Conservation (phyloP, 352 stramenopile species). For the Phytophthora colocasiae region DNA sequence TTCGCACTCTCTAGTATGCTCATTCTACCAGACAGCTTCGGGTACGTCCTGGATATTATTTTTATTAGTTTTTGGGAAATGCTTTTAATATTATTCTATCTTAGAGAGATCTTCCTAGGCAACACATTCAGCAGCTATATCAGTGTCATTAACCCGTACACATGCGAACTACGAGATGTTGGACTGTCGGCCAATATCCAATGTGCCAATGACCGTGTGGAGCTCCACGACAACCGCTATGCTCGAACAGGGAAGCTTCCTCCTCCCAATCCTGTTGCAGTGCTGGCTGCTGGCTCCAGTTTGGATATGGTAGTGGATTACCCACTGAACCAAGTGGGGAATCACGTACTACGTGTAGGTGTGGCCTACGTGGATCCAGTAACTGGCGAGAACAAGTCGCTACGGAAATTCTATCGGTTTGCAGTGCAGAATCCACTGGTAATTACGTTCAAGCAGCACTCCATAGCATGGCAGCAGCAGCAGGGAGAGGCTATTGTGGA, state of each 20-base stretch:
- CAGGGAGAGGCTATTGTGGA: slow-evolving; percentile 70
- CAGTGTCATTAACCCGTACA: slow-evolving; percentile 92
- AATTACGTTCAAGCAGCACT: slow-evolving; percentile 84
- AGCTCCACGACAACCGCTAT: slow-evolving; percentile 82
- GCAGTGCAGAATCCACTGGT: slow-evolving; percentile 90
- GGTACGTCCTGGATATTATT: slow-evolving; percentile 39
- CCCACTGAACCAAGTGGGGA: slow-evolving; percentile 88
- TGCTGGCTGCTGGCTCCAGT: slow-evolving; percentile 73
- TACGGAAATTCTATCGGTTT: slow-evolving; percentile 94
- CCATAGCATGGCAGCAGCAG: slow-evolving; percentile 25
- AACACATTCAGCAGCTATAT: slow-evolving; percentile 95
- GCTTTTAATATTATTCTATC: slow-evolving; percentile 12
- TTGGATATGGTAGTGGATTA: slow-evolving; percentile 94
- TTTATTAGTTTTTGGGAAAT: slow-evolving; percentile 9
- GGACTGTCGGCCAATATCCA: slow-evolving; percentile 88
- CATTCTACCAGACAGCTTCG: slow-evolving; percentile 92
- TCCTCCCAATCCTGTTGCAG: slow-evolving; percentile 77
- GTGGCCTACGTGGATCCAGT: slow-evolving; percentile 80
- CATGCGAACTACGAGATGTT: slow-evolving; percentile 79
- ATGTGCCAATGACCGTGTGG: slow-evolving; percentile 80
- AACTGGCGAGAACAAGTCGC: slow-evolving; percentile 81
- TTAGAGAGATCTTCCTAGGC: slow-evolving; percentile 91
- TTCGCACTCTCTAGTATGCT: slow-evolving; percentile 91
- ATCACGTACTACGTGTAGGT: slow-evolving; percentile 84
- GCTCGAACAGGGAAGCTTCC: slow-evolving; percentile 70